Percentiles rank a stretch among this genome's conserved stretches.
phyloP scores from a whole-genome alignment of 2,329 filamentous ascomycete genomes.

The Botrytis sinoallii region DNA sequence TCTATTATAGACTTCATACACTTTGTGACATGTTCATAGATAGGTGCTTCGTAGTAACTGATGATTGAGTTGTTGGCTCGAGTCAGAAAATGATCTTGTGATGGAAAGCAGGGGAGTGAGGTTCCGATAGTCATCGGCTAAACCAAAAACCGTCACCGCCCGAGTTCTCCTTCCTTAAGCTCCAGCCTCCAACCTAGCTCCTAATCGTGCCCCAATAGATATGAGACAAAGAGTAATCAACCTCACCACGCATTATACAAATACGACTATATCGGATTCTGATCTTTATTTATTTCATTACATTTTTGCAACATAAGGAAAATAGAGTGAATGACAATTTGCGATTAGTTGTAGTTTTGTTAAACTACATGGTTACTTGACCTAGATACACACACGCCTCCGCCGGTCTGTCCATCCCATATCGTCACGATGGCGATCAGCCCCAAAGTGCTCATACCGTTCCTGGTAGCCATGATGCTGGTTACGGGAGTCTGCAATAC shows the following conservation, averaged over 20 bases:
- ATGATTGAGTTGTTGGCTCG: not conserved
- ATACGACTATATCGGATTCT: not conserved
- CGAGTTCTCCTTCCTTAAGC: not conserved
- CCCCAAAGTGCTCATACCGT: slow-evolving; percentile 59
- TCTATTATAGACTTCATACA: not conserved
- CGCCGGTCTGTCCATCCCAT: not conserved
- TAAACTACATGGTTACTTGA: not conserved
- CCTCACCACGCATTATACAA: not conserved
- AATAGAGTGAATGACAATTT: not conserved
- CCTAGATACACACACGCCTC: slow-evolving; percentile 3
- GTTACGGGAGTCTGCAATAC: slow-evolving; percentile 96
- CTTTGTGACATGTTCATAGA: not conserved
- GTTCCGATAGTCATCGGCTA: not conserved
- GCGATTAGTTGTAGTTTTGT: not conserved
- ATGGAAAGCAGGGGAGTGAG: too few species aligned
- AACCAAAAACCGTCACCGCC: slow-evolving; percentile 6
- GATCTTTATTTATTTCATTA: not conserved
- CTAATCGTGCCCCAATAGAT: slow-evolving; percentile 8
- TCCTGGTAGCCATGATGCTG: slow-evolving; percentile 94
- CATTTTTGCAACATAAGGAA: not conserved
- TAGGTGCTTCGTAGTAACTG: not conserved
- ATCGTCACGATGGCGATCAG: slow-evolving; percentile 17
- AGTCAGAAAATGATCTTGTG: not conserved
- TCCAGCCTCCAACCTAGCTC: not conserved
- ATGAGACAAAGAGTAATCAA: slow-evolving; percentile 10